These are phyloP conservation scores for Pythium folliculosum DNA, from an alignment of 352 stramenopile genomes.

Conservation along the genomic window DNA sequence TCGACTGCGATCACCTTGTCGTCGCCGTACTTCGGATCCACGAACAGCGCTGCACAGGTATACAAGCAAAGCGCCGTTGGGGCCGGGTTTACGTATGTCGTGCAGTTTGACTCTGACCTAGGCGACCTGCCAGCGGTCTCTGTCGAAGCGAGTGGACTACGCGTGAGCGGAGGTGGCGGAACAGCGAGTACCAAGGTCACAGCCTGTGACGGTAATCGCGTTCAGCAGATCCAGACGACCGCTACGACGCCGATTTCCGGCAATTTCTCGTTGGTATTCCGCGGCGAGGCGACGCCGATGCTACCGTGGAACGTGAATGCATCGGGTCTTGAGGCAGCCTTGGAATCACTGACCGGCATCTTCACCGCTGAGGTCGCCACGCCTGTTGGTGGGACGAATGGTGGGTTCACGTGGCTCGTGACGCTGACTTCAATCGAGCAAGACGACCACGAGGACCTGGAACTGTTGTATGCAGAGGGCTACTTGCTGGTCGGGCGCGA, in stretches of 20 bases:
- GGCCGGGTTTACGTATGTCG: constrained; percentile 66
- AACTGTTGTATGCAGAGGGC: constrained; percentile 81
- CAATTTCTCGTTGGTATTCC: constrained; percentile 85
- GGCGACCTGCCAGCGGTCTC: constrained; percentile 60
- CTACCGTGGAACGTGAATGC: constrained; percentile 67
- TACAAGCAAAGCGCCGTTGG: constrained; percentile 77
- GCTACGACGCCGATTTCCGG: constrained; percentile 63
- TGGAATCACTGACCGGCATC: constrained; percentile 76
- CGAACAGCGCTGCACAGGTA: constrained; percentile 51
- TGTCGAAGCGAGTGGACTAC: constrained; percentile 60
- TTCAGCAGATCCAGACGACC: constrained; percentile 69
- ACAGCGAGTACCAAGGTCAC: constrained; percentile 57
- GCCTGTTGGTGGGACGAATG: constrained; percentile 39
- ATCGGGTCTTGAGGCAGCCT: constrained; percentile 46
- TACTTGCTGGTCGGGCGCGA: constrained; percentile 63
- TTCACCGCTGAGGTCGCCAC: constrained; percentile 63
- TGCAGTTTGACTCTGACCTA: constrained; percentile 75
- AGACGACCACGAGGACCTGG: constrained; percentile 39
- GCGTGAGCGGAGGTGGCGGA: constrained; percentile 28
- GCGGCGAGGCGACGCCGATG: constrained; percentile 65
- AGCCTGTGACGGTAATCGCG: constrained; percentile 82
- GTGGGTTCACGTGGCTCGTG: constrained; percentile 81
- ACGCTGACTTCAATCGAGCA: constrained; percentile 76
- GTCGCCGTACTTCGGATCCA: constrained; percentile 75
- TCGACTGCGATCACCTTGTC: constrained; percentile 83